Base-by-base conservation (phyloP, 805 yeast species). In the Cyberlindnera xylosilytica region DNA sequence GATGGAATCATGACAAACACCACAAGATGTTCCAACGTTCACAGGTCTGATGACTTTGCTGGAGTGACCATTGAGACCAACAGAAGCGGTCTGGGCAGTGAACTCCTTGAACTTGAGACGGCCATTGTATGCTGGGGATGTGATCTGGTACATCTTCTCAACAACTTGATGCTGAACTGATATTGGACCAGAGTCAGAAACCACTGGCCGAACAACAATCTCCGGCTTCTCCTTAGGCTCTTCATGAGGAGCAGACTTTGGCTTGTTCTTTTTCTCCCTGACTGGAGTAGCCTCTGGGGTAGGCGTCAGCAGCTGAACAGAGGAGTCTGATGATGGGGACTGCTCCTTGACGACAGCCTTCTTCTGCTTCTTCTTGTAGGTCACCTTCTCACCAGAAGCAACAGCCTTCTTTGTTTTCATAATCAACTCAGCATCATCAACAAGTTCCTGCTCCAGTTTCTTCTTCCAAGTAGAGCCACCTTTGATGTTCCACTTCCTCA, bases 361-460 rank as follows among this genome's bases (percentile, higher is more conserved):
- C 20, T 33, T 39, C 13, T 26, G 31, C 20, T 22, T 33, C 32
- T 37, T 40, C 42, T 44, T 41, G 30, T 29, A 40, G 4, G 34
- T 2, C 11, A 38, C 46, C 45, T 44, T 49, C 13, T 39, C 44
- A 20, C 40, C 44, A 12, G 17, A 24, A 11, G 26, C 3, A n/a
- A 18, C 41, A 13, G 37, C 37, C 27, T 23, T 28, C 20, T 39
- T 33, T 4, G 41, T 43, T 36, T 18, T 66, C 6, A 75, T 46
- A 22, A 83, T 79, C 32, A 60, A 49, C 36, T 73, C 78, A 1
- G 86, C 67, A 61, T 89, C 97, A 26, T 70, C 72, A 1, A 80
- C 59, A 26, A 78, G 65, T 53, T 82, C 97, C 45, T 73, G 69
- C 50, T 90, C 97, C 1, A 84, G 61, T 49, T 74, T 73, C 50